Percentiles rank a stretch among this genome's conserved stretches.
Evolutionary conservation across 495 filamentous ascomycete genomes (phyloP).

Genomic region (Cryomyces minteri): DNA sequence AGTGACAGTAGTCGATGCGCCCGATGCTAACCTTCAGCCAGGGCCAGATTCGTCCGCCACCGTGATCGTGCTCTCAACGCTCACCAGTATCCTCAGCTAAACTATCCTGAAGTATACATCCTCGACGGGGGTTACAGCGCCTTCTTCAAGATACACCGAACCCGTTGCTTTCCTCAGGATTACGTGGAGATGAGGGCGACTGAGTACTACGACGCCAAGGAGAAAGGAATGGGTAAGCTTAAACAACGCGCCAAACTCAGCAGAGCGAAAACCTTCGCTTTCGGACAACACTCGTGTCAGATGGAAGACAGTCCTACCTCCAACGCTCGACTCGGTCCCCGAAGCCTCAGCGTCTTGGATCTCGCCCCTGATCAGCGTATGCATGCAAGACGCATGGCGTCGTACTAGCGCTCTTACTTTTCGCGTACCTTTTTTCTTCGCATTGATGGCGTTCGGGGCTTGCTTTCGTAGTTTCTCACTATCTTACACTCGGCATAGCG

Average conservation of each 20-base stretch:
- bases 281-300: slow-evolving; percentile 46
- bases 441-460: too few species aligned
- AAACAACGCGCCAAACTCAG: slow-evolving; percentile 59
- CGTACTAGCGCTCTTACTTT: too few species aligned
- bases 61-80: slow-evolving; percentile 71
- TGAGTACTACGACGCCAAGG: slow-evolving; percentile 77
- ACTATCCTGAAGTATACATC: slow-evolving; percentile 92
- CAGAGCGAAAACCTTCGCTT: slow-evolving; percentile 87
- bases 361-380: too few species aligned
- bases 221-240: slow-evolving; percentile 81
- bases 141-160: slow-evolving; percentile 64
- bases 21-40: too few species aligned
- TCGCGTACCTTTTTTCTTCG: too few species aligned
- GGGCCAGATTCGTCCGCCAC: slow-evolving; percentile 27
- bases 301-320: slow-evolving; percentile 60
- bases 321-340: background rate
- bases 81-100: slow-evolving; percentile 67
- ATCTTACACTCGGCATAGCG: too few species aligned
- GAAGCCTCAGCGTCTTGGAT: too few species aligned
- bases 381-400: too few species aligned
- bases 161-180: slow-evolving; percentile 75
- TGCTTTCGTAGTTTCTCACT: too few species aligned
- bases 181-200: slow-evolving; percentile 92
- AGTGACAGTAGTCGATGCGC: too few species aligned
- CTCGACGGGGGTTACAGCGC: slow-evolving; percentile 89